Evolutionary conservation across 1,284 basidiomycete species (phyloP), one percentile per base, ranked within the genome.

Genomic region (Apiotrichum laibachii): DNA sequence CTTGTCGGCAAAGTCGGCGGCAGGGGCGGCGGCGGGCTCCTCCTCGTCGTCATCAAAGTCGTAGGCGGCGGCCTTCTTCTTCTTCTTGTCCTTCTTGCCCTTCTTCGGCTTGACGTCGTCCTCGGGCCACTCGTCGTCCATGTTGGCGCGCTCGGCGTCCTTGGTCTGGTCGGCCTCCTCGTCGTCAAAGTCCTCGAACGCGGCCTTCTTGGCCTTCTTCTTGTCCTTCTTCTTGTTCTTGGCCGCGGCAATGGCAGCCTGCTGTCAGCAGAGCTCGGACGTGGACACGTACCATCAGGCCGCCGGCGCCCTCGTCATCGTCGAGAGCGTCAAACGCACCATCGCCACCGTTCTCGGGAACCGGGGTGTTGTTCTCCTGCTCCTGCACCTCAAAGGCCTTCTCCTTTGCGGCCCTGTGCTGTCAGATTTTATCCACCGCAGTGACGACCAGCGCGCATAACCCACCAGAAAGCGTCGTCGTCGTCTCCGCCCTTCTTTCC

Each of bases 391-490:
- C 69, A 18, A 75, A 46, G 5, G 65, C 72, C 48, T 72, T 67
- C 37, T 72, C 75, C 59, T 76, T 77, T 37, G 67, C 67, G 63
- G 71, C 75, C 76, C 75, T 76, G 53, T 43, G 26, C 50, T 46
- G 44, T 56, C 46, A 57, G 53, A 43, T 34, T 31, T 40, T 43
- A 19, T 50, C 45, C 60, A 37, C 13, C 33, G 34, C 45, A 33
- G 31, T 12, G 11, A 4, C 4, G 37, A 8, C 19, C 37, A 11
- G 37, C 37, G 37, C 5, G 11, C 5, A 4, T 21, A 19, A 70
- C 85, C 58, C 66, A 91, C 90, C 90, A 93, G 80, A 84, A 89
- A 64, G 89, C 86, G 57, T 88, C 89, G 63, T 89, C 88, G 69
- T 88, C 83, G 48, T 69, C 66, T 63, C 81, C 70, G 80, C 82